Base-by-base conservation (phyloP, 148 eudicot genomes). In the Euryodendron excelsum region DNA sequence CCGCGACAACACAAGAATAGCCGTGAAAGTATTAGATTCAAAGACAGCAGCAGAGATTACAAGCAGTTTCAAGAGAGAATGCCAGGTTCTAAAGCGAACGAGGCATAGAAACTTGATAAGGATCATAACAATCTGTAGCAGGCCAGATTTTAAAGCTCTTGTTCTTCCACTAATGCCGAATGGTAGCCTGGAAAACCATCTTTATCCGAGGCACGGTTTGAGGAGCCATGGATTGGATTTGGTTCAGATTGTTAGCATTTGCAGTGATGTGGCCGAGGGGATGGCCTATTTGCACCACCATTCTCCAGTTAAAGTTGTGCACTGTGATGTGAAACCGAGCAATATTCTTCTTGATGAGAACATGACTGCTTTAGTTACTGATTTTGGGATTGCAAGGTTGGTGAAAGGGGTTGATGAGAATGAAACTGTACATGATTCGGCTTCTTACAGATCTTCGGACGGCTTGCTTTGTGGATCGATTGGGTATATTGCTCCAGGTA, bases 401-500 rank as follows among this genome's bases (percentile, higher is more conserved):
- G 85, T 88, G 20, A 85, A 82, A 81, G 90, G 84, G 5, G 86
- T 47, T 23, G 84, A 83, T 76, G 90, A 89, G 21, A 72, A 65
- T 69, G 62, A 20, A 28, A 76, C 80, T 10, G 58, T 33, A 37
- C 45, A 81, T 77, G 87, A 85, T 36, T 81, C 88, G 1, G 81
- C 79, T 74, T 85, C 89, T 31, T 84, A 39, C 58, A 84, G 77
- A 81, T 93, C 91, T 21, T 85, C 94, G 0, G 89, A 91, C 64
- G 98, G 90, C 44, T 74, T 93, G 74, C 84, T 91, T 30, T 93
- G 98, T 68, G 96, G 96, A 25, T 91, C 98, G 33, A 68, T 93
- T 66, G 96, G 98, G 65, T 93, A 93, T 74, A 93, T 91, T 69
- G 92, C 96, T 82, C 98, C 98, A 33, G 98, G 98, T 90, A 85